These are phyloP conservation scores for Lathyrus tuberosus DNA, from an alignment of 306 rosid genomes.

Conservation along the genomic window DNA sequence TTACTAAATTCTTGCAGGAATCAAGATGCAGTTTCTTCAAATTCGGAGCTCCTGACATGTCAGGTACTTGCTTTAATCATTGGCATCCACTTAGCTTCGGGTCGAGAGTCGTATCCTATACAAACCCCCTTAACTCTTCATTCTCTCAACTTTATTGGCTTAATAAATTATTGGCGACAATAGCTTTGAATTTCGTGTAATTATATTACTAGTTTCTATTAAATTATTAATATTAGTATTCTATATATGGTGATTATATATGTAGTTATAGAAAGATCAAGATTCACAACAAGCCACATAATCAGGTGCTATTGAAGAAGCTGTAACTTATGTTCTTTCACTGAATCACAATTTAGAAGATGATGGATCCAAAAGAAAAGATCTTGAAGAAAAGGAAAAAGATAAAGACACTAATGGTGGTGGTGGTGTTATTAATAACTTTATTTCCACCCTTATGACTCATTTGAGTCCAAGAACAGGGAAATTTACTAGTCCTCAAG, in stretches of 20 bases:
- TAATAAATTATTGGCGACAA: not conserved
- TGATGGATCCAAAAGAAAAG: too few species aligned
- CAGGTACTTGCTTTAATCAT: slow-evolving; percentile 10
- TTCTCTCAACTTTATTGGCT: slow-evolving; percentile 3
- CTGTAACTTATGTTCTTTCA: slow-evolving; percentile 31
- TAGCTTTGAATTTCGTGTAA: not conserved
- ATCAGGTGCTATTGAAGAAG: slow-evolving; percentile 38
- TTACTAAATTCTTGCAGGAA: slow-evolving; percentile 5
- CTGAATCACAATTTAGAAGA: too few species aligned
- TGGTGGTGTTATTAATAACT: slow-evolving; percentile 42
- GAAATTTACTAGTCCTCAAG: not conserved
- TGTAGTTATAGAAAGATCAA: not conserved
- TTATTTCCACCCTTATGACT: slow-evolving; percentile 35
- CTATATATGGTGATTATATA: not conserved
- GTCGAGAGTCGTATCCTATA: not conserved
- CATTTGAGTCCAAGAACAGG: slow-evolving; percentile 32
- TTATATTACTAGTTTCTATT: not conserved
- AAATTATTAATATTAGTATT: too few species aligned
- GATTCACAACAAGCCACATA: slow-evolving; percentile 1
- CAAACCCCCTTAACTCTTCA: not conserved
- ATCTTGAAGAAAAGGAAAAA: not conserved
- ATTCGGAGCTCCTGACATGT: slow-evolving; percentile 20
- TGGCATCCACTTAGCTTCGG: not conserved
- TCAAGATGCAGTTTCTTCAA: not conserved
- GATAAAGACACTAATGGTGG: slow-evolving; percentile 1